Conservation (phyloP, 2,329 filamentous ascomycete genomes). For the Colletotrichum sp. region DNA sequence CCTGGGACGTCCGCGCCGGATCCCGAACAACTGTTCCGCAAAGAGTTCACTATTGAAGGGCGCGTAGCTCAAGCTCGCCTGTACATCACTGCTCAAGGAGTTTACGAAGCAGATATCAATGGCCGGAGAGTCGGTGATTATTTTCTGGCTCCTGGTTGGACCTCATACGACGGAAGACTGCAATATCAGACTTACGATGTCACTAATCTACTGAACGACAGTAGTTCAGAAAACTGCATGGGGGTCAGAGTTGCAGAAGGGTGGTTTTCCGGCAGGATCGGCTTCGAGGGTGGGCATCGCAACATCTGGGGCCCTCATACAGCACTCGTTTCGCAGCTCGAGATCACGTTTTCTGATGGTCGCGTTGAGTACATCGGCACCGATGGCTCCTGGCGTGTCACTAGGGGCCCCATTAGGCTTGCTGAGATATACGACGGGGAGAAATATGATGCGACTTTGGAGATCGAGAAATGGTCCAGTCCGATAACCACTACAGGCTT, state of each 20-base stretch:
- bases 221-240: constrained; percentile 33
- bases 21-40: constrained; percentile 31
- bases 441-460: constrained; percentile 13
- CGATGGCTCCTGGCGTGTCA: neutral
- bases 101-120: constrained; percentile 54
- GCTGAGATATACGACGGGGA: constrained; percentile 22
- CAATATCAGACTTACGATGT: constrained; percentile 60
- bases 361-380: neutral
- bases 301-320: constrained; percentile 28
- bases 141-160: constrained; percentile 56
- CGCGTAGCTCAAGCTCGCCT: constrained; percentile 40
- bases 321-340: neutral
- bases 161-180: constrained; percentile 52
- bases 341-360: constrained; percentile 2
- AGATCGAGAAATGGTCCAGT: neutral
- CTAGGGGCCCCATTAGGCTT: neutral
- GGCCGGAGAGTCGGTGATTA: constrained; percentile 42
- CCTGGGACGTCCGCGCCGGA: constrained; percentile 29
- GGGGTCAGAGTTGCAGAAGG: constrained; percentile 48
- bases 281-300: constrained; percentile 19
- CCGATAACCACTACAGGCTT: neutral
- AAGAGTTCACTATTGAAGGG: constrained; percentile 30
- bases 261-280: constrained; percentile 43
- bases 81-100: constrained; percentile 50
- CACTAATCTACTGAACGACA: constrained; percentile 35